Percentiles rank a stretch among this genome's conserved stretches.
phyloP scores from a whole-genome alignment of 345 rosid genomes.

The Boechera divaricarpa region DNA sequence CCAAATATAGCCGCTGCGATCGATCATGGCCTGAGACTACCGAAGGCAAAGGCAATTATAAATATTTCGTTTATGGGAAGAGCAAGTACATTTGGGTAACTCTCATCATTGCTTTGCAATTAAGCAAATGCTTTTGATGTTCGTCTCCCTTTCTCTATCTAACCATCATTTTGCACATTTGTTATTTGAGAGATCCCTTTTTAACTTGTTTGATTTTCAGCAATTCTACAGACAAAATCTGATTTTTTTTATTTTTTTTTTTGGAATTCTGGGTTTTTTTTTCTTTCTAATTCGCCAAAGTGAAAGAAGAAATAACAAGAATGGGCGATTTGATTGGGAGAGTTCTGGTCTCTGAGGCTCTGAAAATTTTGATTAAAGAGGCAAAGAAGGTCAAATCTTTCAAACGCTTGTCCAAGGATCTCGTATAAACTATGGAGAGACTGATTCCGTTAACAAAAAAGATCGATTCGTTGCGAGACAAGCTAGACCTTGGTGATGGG shows the following conservation, averaged over 20 bases:
- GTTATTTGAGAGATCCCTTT: not conserved
- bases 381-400: conserved; percentile 12
- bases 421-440: conserved; percentile 28
- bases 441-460: not conserved
- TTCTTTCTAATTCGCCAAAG: not conserved
- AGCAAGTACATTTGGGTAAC: too few species aligned
- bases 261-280: not conserved
- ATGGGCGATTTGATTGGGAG: conserved; percentile 30
- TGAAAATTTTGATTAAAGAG: conserved; percentile 23
- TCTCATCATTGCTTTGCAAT: not conserved
- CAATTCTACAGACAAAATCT: conserved; percentile 3
- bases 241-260: too few species aligned
- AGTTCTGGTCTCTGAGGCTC: conserved; percentile 34
- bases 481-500: conserved; percentile 11
- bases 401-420: conserved; percentile 28
- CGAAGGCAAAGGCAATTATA: not conserved
- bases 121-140: not conserved
- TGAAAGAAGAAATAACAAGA: not conserved
- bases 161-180: not conserved
- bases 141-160: not conserved
- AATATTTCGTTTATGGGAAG: too few species aligned
- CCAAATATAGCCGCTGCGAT: too few species aligned
- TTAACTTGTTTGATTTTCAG: not conserved
- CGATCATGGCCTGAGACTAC: not conserved
- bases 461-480: conserved; percentile 27